Base-by-base conservation (phyloP, 257 asterid species). In the Nemophila menziesii region DNA sequence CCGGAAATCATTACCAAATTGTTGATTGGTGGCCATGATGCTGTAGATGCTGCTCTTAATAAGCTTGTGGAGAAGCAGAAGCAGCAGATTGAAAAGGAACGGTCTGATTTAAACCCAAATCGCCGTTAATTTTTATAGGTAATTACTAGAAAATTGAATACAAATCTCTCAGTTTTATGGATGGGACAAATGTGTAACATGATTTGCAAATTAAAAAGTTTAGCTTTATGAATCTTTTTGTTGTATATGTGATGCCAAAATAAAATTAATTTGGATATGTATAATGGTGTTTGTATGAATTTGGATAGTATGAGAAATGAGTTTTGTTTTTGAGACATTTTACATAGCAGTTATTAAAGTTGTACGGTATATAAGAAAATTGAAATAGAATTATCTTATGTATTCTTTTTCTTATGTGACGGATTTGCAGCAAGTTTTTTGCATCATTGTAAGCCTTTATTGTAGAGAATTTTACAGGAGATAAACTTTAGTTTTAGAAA, bases 1-100 rank as follows among this genome's bases (percentile, higher is more conserved):
- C 87, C 98, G 24, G 93, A 84, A 69, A 58, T 79, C 7, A 49
- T 84, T 14, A 81, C 96, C 24, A 79, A 81, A 53, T 52, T 89
- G 73, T 56, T 89, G 22, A 78, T 89, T 55, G 96, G 96, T 22
- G 98, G 98, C 5, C 67, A 73, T 26, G 93, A 89, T 15, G 93
- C 94, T 19, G 85, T 89, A 51, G 87, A 84, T 52, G 54, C 76
- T 12, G 94, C 98, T 15, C 46, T 89, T 44, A 96, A 84, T 53
- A 89, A 79, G 77, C 85, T 89, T 40, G 93, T 75, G 36, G 98
- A 84, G 79, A 84, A 80, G 72, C 98, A 89, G 62, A 89, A 71
- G 72, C 78, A 72, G 65, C 80, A 84, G 54, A 38, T 89, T 48
- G 78, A 76, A 27, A 74, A 72, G 61, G 95, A 80, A 40, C 71